Evolutionary conservation across 129 eudicot species (phyloP).

Genomic region (Lactuca saligna): DNA sequence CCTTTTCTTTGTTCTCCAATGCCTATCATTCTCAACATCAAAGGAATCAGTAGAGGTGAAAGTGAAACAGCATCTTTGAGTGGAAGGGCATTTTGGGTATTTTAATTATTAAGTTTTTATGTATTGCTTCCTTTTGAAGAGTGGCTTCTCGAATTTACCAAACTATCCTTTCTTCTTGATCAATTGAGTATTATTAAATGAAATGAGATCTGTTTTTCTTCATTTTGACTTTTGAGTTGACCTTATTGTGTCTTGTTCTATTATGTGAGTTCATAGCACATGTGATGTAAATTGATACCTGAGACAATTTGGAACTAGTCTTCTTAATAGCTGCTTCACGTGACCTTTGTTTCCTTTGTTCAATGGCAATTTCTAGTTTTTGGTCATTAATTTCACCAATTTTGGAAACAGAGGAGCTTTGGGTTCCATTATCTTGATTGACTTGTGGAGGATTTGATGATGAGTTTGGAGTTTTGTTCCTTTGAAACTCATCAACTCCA

Average conservation of each 20-base stretch:
- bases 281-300: slow-evolving; percentile 35
- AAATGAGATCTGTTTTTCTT: no score
- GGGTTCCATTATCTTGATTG: slow-evolving; percentile 12
- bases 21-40: slow-evolving; percentile 38
- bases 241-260: no score
- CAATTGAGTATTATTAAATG: no score
- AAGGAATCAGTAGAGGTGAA: no score
- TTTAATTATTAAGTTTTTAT: no score
- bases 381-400: slow-evolving; percentile 26
- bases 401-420: slow-evolving; percentile 33
- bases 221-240: no score
- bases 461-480: slow-evolving; percentile 26
- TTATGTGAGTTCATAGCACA: no score
- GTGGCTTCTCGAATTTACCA: no score
- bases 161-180: no score
- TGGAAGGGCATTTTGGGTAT: no score
- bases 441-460: slow-evolving; percentile 17
- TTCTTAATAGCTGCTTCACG: slow-evolving; percentile 49
- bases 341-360: slow-evolving; percentile 51
- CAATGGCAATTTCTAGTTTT: slow-evolving; percentile 33
- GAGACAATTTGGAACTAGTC: slow-evolving; percentile 58
- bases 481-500: slow-evolving; percentile 31
- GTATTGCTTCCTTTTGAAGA: no score
- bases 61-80: no score
- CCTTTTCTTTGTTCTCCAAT: slow-evolving; percentile 64